Evolutionary conservation across 176 grass and related monocot genomes (phyloP), one percentile per base, ranked within the genome.

Genomic region (Eremochloa ophiuroides): DNA sequence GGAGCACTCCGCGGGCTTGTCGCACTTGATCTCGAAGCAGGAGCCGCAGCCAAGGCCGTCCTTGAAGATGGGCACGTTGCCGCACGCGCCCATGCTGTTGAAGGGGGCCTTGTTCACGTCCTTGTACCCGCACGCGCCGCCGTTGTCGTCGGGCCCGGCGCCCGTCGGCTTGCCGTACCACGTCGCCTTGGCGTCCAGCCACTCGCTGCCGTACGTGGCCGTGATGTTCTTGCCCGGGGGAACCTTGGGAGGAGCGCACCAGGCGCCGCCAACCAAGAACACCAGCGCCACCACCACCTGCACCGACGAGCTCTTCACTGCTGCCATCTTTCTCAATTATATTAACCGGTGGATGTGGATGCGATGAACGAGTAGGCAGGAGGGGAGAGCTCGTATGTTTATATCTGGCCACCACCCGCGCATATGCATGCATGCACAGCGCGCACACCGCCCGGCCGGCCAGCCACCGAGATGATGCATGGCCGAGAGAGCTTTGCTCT

Each of bases 51-150:
- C 89, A 7, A 82, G 59, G 38, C 85, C 85, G 62, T 47, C 73
- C 71, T 81, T 85, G 71, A 91, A 91, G 31, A 88, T 70, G 9
- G 73, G 75, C 28, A 39, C 56, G 77, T 85, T 91, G 25, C 89
- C 89, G 55, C 85, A 84, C 22, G 85, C 73, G 34, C 71, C 78
- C 89, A 91, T 88, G 69, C 81, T 41, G 13, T 55, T 34, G 74
- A 91, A 91, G 22, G 85, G 89, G 76, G n/a, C 41, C 53, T 77
- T 69, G 35, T 85, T 75, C 58, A 88, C 89, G 59, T 85, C 83
- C 80, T 87, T 87, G 71, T 76, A 87, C 44, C 89, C 89, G 76
- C 89, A 91, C 5, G 75, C 89, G 29, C 89, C 89, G 38, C 85
- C 86, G 5, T 81, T 89, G 75, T 89, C 91, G 15, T 84, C 75